Conservation (phyloP, 164 flowering plant genomes). For the Euptelea pleiosperma region DNA sequence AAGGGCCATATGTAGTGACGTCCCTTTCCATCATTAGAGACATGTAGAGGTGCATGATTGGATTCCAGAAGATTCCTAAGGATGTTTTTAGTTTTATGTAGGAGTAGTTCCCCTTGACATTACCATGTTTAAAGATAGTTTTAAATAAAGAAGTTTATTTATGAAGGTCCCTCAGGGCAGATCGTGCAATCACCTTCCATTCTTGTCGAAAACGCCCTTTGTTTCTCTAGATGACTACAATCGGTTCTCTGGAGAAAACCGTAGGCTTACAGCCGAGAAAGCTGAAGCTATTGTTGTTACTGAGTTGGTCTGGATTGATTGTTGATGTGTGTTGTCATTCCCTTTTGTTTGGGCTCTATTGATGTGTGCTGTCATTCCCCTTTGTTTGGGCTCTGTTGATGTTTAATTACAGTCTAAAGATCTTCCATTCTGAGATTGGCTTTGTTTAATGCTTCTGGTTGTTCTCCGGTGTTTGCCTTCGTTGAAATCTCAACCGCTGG, state of each 20-base stretch:
- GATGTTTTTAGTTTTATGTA: too few relatives aligned
- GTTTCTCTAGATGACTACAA: slow-evolving; percentile 30
- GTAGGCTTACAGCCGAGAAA: slow-evolving; percentile 15
- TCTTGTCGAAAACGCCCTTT: slow-evolving; percentile 32
- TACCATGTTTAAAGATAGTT: too few relatives aligned
- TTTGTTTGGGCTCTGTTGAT: neutral
- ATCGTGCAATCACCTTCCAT: slow-evolving; percentile 38
- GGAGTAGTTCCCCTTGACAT: too few relatives aligned
- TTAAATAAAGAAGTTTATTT: too few relatives aligned
- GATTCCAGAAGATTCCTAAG: too few relatives aligned
- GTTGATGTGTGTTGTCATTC: neutral
- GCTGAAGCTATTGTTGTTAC: slow-evolving; percentile 24
- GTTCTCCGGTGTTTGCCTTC: neutral
- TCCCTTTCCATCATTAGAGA: too few relatives aligned
- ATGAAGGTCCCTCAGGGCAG: too few relatives aligned
- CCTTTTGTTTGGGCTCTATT: neutral
- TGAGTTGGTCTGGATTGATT: slow-evolving; percentile 22
- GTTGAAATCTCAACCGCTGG: neutral
- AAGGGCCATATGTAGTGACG: too few relatives aligned
- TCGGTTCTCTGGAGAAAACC: slow-evolving; percentile 20
- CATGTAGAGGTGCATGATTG: too few relatives aligned
- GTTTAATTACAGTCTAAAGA: neutral
- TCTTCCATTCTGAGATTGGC: slow-evolving; percentile 9
- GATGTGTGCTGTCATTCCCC: too few relatives aligned
- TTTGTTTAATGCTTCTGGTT: neutral